These are phyloP conservation scores for Sarcodon sp. DNA, from an alignment of 768 basidiomycete genomes.

Conservation along the genomic window DNA sequence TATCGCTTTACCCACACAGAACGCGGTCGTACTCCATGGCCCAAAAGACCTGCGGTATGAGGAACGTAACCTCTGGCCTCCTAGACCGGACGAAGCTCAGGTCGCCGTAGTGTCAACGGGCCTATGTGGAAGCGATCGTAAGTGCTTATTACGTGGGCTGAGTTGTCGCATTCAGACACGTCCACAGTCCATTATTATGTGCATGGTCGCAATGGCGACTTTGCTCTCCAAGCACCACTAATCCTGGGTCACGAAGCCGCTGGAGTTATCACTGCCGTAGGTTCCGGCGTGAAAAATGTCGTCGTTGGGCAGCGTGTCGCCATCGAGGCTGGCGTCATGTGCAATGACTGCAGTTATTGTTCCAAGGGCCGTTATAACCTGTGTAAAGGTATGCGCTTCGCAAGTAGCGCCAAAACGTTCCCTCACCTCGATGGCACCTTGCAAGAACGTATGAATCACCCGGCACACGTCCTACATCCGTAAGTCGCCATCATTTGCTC, in stretches of 20 bases:
- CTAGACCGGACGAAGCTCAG: constrained; percentile 62
- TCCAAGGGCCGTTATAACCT: constrained; percentile 80
- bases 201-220: constrained; percentile 87
- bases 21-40: constrained; percentile 75
- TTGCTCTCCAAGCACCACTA: constrained; percentile 73
- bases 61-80: constrained; percentile 59
- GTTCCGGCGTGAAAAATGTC: constrained; percentile 51
- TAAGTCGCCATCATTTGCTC: constrained; percentile 27
- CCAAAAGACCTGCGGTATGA: constrained; percentile 75
- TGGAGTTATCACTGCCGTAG: constrained; percentile 79
- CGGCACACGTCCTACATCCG: constrained; percentile 78
- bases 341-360: constrained; percentile 63
- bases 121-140: constrained; percentile 80
- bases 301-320: constrained; percentile 79
- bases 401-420: constrained; percentile 79
- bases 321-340: constrained; percentile 88
- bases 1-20: constrained; percentile 38
- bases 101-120: constrained; percentile 76
- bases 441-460: constrained; percentile 81
- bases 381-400: constrained; percentile 84
- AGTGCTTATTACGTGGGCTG: constrained; percentile 14
- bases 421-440: constrained; percentile 92
- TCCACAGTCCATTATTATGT: constrained; percentile 77
- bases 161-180: background rate
- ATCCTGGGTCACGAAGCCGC: constrained; percentile 91